phyloP scores from a whole-genome alignment of 106 monocot genomes.

The Chionographis japonica region DNA sequence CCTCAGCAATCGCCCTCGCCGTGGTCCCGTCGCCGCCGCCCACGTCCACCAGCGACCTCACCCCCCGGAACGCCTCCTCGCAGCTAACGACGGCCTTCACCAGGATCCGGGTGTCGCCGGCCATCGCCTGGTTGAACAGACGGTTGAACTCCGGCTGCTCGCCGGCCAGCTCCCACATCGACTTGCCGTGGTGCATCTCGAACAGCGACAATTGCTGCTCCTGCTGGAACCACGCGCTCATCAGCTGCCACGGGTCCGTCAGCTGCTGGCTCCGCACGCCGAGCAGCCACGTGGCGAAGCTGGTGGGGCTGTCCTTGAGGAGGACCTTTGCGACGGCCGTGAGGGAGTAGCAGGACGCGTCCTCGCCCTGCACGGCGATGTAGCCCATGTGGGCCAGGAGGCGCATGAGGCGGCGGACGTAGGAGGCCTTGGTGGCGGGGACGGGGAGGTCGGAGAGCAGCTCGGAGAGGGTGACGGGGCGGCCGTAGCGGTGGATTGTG shows the following conservation, averaged over 20 bases:
- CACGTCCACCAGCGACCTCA: constrained; percentile 9
- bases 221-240: no score
- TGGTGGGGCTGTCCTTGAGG: neutral
- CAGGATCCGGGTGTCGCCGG: neutral
- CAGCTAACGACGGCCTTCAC: neutral
- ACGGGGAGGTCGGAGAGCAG: constrained; percentile 8
- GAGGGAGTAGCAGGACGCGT: constrained; percentile 7
- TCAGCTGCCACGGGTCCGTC: neutral
- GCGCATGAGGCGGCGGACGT: constrained; percentile 21
- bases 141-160: neutral
- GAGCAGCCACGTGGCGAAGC: neutral
- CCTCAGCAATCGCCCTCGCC: neutral
- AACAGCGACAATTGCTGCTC: neutral
- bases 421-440: neutral
- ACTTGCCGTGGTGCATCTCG: constrained; percentile 1
- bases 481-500: constrained; percentile 12
- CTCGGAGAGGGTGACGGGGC: constrained; percentile 10
- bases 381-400: constrained; percentile 6
- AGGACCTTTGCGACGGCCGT: neutral
- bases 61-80: neutral
- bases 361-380: neutral
- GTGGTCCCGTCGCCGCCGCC: constrained; percentile 12
- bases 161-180: neutral
- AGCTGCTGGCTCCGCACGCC: neutral
- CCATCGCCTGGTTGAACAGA: constrained; percentile 20